Percentiles rank a stretch among this genome's conserved stretches.
These are phyloP conservation scores for Aureobasidium lini DNA, from an alignment of 2,329 filamentous ascomycete genomes.

Conservation along the genomic window DNA sequence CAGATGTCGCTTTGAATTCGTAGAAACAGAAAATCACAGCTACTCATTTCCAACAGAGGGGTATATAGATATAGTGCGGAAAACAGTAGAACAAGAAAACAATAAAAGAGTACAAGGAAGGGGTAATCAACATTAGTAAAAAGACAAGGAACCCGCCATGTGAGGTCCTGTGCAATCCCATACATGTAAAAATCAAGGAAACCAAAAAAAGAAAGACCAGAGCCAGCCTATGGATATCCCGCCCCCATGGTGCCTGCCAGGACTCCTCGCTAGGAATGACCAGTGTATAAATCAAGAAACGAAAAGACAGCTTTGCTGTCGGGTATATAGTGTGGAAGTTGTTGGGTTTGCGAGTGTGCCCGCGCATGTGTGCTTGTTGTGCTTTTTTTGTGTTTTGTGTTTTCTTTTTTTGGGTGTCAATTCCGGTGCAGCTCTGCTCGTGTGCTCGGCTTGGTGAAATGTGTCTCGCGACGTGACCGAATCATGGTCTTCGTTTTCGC, in stretches of 20 bases:
- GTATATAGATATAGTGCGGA: slow-evolving; percentile 4
- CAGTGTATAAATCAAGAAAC: not conserved
- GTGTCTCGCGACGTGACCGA: not conserved
- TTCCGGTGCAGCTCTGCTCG: not conserved
- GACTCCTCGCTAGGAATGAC: slow-evolving; percentile 13
- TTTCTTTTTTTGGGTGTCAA: not conserved
- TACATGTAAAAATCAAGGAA: not conserved
- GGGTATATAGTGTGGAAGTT: not conserved
- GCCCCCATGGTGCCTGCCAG: slow-evolving; percentile 8
- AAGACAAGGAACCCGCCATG: not conserved
- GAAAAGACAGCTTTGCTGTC: not conserved
- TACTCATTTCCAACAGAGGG: not conserved
- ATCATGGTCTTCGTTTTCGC: not conserved
- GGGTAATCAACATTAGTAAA: slow-evolving; percentile 7
- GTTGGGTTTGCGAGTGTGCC: not conserved
- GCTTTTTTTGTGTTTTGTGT: not conserved
- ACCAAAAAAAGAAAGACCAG: not conserved
- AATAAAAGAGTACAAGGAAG: not conserved
- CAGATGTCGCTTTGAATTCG: not conserved
- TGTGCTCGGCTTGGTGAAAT: not conserved
- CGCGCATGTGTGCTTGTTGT: no score
- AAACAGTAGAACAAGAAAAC: not conserved
- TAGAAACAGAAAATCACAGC: not conserved
- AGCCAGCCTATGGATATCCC: slow-evolving; percentile 8
- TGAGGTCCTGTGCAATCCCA: slow-evolving; percentile 11